A percentile compares a stretch with the other conserved stretches of the same genome.
Evolutionary conservation across 306 rosid genomes (phyloP).

Genomic region (Cicer bijugum): DNA sequence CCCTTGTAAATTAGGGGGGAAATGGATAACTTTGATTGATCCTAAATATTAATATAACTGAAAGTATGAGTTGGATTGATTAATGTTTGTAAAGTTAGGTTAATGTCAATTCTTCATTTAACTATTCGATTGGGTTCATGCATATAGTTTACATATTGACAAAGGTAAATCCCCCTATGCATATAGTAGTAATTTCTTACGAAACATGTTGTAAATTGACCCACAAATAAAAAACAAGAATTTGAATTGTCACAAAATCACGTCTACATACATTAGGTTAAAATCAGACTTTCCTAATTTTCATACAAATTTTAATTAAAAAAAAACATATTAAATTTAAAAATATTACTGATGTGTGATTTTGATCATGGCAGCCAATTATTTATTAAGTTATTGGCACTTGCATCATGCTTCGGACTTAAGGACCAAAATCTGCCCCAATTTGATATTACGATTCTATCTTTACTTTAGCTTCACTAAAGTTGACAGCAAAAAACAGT

Average conservation of each 20-base stretch:
- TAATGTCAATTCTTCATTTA: constrained; percentile 38
- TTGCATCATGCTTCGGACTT: background rate
- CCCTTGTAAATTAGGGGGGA: constrained; percentile 1
- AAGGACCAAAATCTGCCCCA: constrained; percentile 12
- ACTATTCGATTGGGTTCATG: constrained; percentile 29
- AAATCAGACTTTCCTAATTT: no score
- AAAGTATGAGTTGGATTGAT: background rate
- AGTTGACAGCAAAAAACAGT: constrained; percentile 2
- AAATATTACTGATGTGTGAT: no score
- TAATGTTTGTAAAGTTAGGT: constrained; percentile 30
- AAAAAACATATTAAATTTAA: no score
- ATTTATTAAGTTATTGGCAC: background rate
- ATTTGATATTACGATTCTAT: background rate
- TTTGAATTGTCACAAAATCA: no score
- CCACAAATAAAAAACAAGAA: constrained; percentile 9
- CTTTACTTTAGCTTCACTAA: constrained; percentile 3
- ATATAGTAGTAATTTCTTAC: constrained; percentile 28
- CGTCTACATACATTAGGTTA: no score
- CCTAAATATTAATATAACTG: background rate
- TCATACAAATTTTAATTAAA: no score
- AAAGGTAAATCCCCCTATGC: constrained; percentile 35
- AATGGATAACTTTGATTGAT: background rate
- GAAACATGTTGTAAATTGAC: constrained; percentile 10
- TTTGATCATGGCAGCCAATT: no score
- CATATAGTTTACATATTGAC: constrained; percentile 28